Evolutionary conservation across 805 yeast species (phyloP).

Genomic region (Debaryomyces hansenii): DNA sequence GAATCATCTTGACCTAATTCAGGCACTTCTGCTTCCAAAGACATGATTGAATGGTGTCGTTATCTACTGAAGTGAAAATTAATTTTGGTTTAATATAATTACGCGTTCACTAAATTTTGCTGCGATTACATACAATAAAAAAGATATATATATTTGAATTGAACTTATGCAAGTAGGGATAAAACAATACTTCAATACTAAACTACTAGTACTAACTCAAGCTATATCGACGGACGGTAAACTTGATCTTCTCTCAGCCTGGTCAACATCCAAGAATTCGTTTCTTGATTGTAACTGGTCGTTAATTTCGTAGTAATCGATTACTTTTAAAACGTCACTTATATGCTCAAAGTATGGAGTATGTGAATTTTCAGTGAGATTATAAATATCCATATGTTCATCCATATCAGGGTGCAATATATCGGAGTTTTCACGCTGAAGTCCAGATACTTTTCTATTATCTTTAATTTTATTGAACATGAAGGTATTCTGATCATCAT

Average conservation of each 20-base stretch:
- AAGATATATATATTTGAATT: no score
- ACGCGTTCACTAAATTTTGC: no score
- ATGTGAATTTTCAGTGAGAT: conserved; percentile 23
- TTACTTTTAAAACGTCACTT: conserved; percentile 38
- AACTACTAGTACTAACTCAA: no score
- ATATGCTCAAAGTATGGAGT: conserved; percentile 38
- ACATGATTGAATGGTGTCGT: neutral
- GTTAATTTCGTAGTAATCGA: conserved; percentile 32
- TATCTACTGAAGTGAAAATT: neutral
- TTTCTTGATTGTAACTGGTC: neutral
- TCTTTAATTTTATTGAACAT: neutral
- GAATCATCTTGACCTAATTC: conserved; percentile 2
- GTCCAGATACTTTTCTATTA: neutral
- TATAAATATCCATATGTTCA: conserved; percentile 14
- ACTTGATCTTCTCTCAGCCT: conserved; percentile 6
- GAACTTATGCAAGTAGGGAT: no score
- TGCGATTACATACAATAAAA: no score
- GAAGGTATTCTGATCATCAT: conserved; percentile 15
- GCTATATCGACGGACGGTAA: conserved; percentile 2
- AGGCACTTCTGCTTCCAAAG: neutral
- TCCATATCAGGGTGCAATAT: conserved; percentile 10
- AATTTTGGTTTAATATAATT: neutral
- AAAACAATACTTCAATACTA: no score
- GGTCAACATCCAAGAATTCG: conserved; percentile 10
- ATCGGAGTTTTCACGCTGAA: conserved; percentile 1